Conservation (phyloP, 139 green algal species). For the Marvania coccoides region DNA sequence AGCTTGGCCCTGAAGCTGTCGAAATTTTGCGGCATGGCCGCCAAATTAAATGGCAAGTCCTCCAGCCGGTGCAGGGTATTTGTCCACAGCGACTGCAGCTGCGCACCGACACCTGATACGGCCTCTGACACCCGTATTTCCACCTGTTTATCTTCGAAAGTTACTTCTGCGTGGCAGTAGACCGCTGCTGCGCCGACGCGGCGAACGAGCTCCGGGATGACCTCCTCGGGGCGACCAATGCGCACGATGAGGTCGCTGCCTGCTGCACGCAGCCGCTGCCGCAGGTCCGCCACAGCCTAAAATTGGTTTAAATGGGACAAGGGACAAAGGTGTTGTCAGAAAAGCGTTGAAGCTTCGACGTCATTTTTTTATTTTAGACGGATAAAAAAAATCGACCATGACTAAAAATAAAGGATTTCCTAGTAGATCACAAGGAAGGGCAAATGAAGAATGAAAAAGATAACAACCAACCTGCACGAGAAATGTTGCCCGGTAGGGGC, state of each 20-base stretch:
- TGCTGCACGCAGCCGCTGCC: conserved; percentile 14
- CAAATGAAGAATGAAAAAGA: too few species aligned
- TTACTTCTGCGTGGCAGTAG: conserved; percentile 67
- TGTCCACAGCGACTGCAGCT: conserved; percentile 44
- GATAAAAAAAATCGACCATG: too few species aligned
- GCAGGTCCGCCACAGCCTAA: conserved; percentile 55
- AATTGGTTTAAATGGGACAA: too few species aligned
- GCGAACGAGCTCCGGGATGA: conserved; percentile 12
- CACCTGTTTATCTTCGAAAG: conserved; percentile 49
- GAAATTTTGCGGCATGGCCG: conserved; percentile 39
- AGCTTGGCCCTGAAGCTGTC: conserved; percentile 39
- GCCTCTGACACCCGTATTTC: conserved; percentile 39
- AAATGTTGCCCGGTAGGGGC: conserved; percentile 32
- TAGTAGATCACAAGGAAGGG: too few species aligned
- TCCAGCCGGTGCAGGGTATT: conserved; percentile 59
- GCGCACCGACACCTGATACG: conserved; percentile 37
- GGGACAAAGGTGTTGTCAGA: too few species aligned
- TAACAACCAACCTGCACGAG: too few species aligned
- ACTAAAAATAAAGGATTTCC: too few species aligned
- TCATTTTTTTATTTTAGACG: too few species aligned
- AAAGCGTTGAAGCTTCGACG: too few species aligned
- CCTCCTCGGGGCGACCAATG: conserved; percentile 50
- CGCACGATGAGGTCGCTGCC: conserved; percentile 51
- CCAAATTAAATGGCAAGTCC: conserved; percentile 64
- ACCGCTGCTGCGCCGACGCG: conserved; percentile 22